Conservation (phyloP, 768 basidiomycete genomes). For the Tricholoma matsutake region DNA sequence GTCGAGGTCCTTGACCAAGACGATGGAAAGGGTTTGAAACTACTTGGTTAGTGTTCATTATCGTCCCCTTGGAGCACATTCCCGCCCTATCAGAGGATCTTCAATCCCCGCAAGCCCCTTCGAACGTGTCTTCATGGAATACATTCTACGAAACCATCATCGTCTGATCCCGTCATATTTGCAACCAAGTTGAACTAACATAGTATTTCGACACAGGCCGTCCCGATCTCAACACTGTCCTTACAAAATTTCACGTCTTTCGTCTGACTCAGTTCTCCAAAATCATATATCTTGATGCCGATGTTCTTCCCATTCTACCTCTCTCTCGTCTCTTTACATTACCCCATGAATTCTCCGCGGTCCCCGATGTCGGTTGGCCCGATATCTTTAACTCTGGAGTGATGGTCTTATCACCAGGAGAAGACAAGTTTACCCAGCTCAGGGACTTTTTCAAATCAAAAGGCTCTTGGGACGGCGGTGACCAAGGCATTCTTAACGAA, state of each 20-base stretch:
- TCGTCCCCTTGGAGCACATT: neutral
- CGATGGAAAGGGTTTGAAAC: slow-evolving; percentile 60
- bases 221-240: slow-evolving; percentile 86
- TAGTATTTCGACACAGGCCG: slow-evolving; percentile 58
- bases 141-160: neutral
- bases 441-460: slow-evolving; percentile 66
- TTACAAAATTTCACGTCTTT: slow-evolving; percentile 96
- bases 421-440: slow-evolving; percentile 79
- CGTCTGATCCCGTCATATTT: neutral
- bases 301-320: slow-evolving; percentile 84
- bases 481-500: slow-evolving; percentile 96
- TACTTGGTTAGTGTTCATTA: slow-evolving; percentile 67
- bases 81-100: neutral
- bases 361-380: slow-evolving; percentile 98
- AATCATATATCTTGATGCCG: slow-evolving; percentile 89
- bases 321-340: slow-evolving; percentile 89
- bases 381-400: slow-evolving; percentile 99
- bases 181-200: slow-evolving; percentile 4
- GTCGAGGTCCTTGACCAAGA: slow-evolving; percentile 84
- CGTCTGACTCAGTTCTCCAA: slow-evolving; percentile 85
- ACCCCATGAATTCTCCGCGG: slow-evolving; percentile 84
- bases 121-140: neutral
- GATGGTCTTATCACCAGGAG: slow-evolving; percentile 78
- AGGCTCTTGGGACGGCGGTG: slow-evolving; percentile 97
- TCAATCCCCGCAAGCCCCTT: neutral